These are phyloP conservation scores for Tanacetum coccineum DNA, from an alignment of 129 eudicot species.

Conservation along the genomic window DNA sequence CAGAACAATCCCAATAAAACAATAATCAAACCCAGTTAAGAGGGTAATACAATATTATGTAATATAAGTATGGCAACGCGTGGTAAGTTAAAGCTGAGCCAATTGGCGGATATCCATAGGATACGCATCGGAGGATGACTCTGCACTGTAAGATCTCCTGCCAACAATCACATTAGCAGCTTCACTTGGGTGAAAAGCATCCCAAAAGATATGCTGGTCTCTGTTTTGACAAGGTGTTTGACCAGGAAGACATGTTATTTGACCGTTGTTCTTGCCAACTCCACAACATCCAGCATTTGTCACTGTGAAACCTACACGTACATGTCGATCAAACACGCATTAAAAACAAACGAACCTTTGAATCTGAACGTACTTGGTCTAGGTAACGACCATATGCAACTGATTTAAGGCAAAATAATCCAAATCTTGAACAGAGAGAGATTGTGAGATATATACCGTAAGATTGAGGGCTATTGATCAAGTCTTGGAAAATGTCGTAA, in stretches of 20 bases:
- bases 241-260: conserved; percentile 76
- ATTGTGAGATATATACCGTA: conserved; percentile 38
- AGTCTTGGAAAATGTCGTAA: conserved; percentile 74
- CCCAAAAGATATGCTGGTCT: conserved; percentile 68
- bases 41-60: not conserved
- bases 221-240: conserved; percentile 70
- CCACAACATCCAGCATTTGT: conserved; percentile 94
- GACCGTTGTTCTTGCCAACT: conserved; percentile 85
- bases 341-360: not conserved
- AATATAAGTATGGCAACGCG: conserved; percentile 13
- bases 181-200: conserved; percentile 81
- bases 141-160: conserved; percentile 66
- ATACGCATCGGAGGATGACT: conserved; percentile 57
- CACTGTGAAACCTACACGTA: conserved; percentile 55
- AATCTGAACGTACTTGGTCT: not conserved
- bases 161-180: conserved; percentile 74
- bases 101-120: conserved; percentile 65
- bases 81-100: conserved; percentile 52
- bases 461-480: conserved; percentile 50
- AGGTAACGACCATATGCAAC: not conserved
- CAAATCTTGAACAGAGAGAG: too few relatives aligned
- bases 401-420: too few relatives aligned
- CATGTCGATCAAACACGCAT: conserved; percentile 1
- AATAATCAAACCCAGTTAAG: conserved; percentile 18
- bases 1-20: conserved; percentile 16